Evolutionary conservation across 495 filamentous ascomycete species (phyloP).

Genomic region (Hypoxylon cercidicola): DNA sequence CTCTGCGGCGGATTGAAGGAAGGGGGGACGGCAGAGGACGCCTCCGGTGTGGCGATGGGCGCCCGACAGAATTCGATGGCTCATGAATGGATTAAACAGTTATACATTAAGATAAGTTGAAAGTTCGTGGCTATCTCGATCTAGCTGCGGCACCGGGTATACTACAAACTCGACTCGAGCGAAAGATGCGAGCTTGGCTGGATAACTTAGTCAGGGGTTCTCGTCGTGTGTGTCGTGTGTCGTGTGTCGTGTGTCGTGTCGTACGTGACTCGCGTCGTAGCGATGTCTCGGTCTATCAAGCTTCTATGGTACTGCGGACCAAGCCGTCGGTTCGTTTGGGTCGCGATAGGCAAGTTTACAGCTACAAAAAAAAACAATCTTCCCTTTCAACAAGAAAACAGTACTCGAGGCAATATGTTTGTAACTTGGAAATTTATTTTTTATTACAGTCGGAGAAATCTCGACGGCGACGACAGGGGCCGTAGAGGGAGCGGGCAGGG

Average conservation of each 20-base stretch:
- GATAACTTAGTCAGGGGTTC: conserved; percentile 11
- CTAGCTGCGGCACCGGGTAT: background rate
- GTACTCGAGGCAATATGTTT: background rate
- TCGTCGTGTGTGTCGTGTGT: conserved; percentile 7
- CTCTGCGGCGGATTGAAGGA: conserved; percentile 4
- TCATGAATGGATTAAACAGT: conserved; percentile 49
- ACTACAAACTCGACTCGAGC: background rate
- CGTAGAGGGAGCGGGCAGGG: conserved; percentile 18
- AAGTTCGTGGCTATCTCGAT: conserved; percentile 7
- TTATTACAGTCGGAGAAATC: conserved; percentile 26
- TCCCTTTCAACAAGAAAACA: background rate
- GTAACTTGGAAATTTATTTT: conserved; percentile 23
- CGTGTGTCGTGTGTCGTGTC: too few species aligned
- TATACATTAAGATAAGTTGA: conserved; percentile 41
- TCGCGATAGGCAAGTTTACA: too few species aligned
- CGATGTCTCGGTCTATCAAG: conserved; percentile 9
- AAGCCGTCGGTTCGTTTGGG: too few species aligned
- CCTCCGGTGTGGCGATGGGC: conserved; percentile 36
- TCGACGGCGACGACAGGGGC: conserved; percentile 12
- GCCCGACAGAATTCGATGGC: conserved; percentile 27
- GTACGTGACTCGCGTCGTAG: conserved; percentile 18
- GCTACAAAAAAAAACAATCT: too few species aligned
- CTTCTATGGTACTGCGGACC: conserved; percentile 2
- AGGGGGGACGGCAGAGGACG: conserved; percentile 9
- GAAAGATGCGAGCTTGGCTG: conserved; percentile 6